Evolutionary conservation across 2,329 filamentous ascomycete species (phyloP).

Genomic region (Penicillium digitatum): DNA sequence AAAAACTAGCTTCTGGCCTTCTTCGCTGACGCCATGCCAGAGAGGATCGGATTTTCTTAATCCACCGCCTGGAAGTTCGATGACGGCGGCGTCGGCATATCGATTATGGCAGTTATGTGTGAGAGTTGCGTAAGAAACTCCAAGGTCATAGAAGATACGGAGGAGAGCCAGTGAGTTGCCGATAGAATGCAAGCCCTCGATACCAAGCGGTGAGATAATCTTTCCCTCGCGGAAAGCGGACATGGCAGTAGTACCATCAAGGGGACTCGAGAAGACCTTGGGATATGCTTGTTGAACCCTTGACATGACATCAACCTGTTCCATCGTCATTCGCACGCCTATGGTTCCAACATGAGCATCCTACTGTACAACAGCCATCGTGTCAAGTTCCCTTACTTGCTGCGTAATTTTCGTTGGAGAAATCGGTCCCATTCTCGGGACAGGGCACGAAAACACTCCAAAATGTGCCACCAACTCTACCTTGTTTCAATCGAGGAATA

Average conservation of each 20-base stretch:
- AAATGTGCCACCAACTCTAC: conserved; percentile 72
- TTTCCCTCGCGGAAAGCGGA: conserved; percentile 57
- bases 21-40: conserved; percentile 64
- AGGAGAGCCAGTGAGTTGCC: conserved; percentile 69
- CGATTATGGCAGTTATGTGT: conserved; percentile 92
- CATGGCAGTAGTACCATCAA: conserved; percentile 59
- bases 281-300: conserved; percentile 34
- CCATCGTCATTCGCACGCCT: conserved; percentile 34
- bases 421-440: conserved; percentile 67
- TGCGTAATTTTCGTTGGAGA: conserved; percentile 68
- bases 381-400: conserved; percentile 48
- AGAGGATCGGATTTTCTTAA: conserved; percentile 38
- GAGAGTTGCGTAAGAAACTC: conserved; percentile 81
- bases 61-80: conserved; percentile 33
- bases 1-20: conserved; percentile 64
- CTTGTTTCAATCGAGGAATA: conserved; percentile 66
- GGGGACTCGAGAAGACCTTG: conserved; percentile 52
- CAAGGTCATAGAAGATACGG: conserved; percentile 69
- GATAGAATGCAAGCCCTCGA: conserved; percentile 91
- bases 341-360: neutral
- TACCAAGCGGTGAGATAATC: conserved; percentile 72
- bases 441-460: conserved; percentile 85
- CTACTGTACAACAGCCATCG: conserved; percentile 19
- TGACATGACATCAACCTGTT: conserved; percentile 37
- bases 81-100: conserved; percentile 78